Conservation (phyloP, 805 yeast genomes). For the Metschnikowia drakensbergensis region DNA sequence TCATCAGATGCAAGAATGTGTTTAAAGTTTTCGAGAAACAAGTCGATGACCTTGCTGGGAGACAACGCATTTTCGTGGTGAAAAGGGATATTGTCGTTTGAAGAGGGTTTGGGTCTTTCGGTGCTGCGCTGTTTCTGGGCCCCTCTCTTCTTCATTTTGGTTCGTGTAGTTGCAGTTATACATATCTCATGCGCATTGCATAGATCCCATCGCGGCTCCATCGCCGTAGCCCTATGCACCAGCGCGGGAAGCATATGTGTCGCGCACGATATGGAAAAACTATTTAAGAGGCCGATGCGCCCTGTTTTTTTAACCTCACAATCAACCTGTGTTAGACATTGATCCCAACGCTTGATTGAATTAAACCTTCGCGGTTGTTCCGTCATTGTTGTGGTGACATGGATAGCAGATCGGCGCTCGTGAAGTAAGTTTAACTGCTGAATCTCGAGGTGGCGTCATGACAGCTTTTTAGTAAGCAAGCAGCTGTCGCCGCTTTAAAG, state of each 20-base stretch:
- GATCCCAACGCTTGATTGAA: conserved; percentile 35
- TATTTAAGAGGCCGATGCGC: conserved; percentile 3
- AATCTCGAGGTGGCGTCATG: conserved; percentile 52
- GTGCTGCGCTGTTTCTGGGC: background rate
- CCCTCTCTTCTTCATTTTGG: background rate
- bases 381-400: conserved; percentile 31
- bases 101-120: background rate
- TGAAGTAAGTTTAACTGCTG: conserved; percentile 50
- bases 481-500: conserved; percentile 19
- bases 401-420: conserved; percentile 69
- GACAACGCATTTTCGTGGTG: conserved; percentile 29
- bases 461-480: conserved; percentile 19
- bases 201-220: background rate
- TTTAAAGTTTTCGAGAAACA: conserved; percentile 33
- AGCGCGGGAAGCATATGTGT: background rate
- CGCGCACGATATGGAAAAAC: conserved; percentile 1
- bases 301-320: conserved; percentile 14
- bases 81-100: conserved; percentile 31
- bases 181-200: background rate
- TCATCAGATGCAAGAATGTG: conserved; percentile 32
- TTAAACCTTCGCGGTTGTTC: conserved; percentile 32
- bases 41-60: conserved; percentile 33
- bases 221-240: conserved; percentile 5
- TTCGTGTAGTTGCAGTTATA: background rate
- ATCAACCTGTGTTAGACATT: conserved; percentile 52